A percentile compares a stretch with the other conserved stretches of the same genome.
Evolutionary conservation across 495 filamentous ascomycete genomes (phyloP).

Genomic region (Tuber microsphaerosporum): DNA sequence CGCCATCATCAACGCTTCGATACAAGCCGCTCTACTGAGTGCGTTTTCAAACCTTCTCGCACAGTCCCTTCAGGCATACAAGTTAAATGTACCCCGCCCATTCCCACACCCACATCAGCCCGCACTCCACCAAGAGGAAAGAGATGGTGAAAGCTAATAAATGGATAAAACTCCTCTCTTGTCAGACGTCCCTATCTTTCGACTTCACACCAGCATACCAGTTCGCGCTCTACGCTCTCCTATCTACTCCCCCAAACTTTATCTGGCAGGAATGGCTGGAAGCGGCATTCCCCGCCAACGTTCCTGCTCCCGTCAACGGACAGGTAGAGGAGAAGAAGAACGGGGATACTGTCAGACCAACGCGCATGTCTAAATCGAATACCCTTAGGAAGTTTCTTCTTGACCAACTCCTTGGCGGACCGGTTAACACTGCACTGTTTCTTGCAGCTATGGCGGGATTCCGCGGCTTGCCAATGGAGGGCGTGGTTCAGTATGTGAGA

Average conservation of each 20-base stretch:
- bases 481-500: conserved; percentile 25
- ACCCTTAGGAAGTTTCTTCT: conserved; percentile 72
- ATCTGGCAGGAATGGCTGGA: conserved; percentile 60
- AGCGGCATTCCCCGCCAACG: conserved; percentile 32
- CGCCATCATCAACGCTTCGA: conserved; percentile 57
- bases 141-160: conserved; percentile 13
- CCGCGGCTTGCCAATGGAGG: conserved; percentile 16
- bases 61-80: conserved; percentile 66
- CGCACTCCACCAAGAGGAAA: neutral
- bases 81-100: conserved; percentile 49
- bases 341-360: conserved; percentile 42
- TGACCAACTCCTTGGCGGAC: conserved; percentile 71
- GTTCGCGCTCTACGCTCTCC: conserved; percentile 66
- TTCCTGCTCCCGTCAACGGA: conserved; percentile 42
- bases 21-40: conserved; percentile 65
- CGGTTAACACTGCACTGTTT: conserved; percentile 72
- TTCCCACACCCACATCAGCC: neutral
- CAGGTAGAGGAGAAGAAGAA: conserved; percentile 26
- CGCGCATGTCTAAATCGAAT: conserved; percentile 58
- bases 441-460: conserved; percentile 41
- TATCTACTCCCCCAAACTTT: conserved; percentile 80
- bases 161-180: conserved; percentile 16
- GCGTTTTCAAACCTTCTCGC: conserved; percentile 75
- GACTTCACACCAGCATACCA: conserved; percentile 62
- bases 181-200: conserved; percentile 51